Conservation (phyloP, 2,329 filamentous ascomycete species). For the Clonostachys rosea region DNA sequence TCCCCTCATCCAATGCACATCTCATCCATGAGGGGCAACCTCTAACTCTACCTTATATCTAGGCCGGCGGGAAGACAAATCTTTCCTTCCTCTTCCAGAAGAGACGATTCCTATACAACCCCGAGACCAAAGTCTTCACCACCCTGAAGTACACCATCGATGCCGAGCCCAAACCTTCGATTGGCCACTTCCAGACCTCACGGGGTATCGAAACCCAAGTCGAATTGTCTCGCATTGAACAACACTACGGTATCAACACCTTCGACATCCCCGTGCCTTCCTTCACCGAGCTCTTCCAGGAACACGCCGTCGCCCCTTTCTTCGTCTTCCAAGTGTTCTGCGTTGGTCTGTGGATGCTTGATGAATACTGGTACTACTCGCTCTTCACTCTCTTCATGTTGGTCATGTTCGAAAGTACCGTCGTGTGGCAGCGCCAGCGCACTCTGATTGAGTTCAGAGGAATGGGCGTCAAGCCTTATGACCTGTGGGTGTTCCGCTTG, state of each 20-base stretch:
- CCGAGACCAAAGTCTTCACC: conserved; percentile 68
- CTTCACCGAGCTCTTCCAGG: conserved; percentile 93
- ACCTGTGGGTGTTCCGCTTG: conserved; percentile 84
- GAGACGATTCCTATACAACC: conserved; percentile 84
- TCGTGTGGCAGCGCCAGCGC: conserved; percentile 97
- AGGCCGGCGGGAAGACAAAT: conserved; percentile 69
- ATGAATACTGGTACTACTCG: conserved; percentile 99
- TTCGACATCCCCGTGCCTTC: conserved; percentile 98
- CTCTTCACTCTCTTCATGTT: conserved; percentile 99
- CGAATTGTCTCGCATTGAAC: conserved; percentile 76
- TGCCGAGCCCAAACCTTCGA: conserved; percentile 72
- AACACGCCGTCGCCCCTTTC: conserved; percentile 97
- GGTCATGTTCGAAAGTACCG: conserved; percentile 94
- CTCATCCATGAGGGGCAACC: neutral
- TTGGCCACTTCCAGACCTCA: conserved; percentile 75
- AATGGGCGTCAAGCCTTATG: conserved; percentile 99
- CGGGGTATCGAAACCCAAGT: conserved; percentile 68
- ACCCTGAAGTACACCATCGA: conserved; percentile 84
- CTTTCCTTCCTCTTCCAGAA: conserved; percentile 96
- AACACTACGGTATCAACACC: conserved; percentile 93
- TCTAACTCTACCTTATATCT: neutral
- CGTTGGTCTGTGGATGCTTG: conserved; percentile 95
- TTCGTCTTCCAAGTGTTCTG: conserved; percentile 99
- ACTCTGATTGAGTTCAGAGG: conserved; percentile 95
- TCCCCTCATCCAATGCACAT: neutral